A percentile compares a stretch with the other conserved stretches of the same genome.
These are phyloP conservation scores for Nicotiana sylvestris DNA, from an alignment of 257 asterid genomes.

Conservation along the genomic window DNA sequence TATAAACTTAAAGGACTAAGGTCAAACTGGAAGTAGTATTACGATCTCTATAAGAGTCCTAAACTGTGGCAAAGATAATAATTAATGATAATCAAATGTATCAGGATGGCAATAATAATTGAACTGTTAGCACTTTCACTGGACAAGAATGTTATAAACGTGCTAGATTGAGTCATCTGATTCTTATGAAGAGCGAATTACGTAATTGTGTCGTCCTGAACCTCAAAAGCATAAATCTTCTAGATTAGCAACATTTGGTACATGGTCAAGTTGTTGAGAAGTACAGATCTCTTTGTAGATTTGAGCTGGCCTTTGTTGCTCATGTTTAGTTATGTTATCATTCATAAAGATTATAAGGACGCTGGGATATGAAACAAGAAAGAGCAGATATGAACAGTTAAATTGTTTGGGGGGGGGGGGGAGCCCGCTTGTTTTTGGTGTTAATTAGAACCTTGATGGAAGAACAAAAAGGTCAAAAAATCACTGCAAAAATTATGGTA, in stretches of 20 bases:
- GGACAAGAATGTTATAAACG: background rate
- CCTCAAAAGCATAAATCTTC: background rate
- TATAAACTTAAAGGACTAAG: background rate
- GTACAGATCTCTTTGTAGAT: background rate
- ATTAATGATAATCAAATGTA: background rate
- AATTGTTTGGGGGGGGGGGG: background rate
- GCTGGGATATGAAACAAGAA: background rate
- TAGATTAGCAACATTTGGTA: background rate
- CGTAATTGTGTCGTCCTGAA: background rate
- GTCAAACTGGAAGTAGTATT: background rate
- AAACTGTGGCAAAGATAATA: background rate
- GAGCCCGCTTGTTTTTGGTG: background rate
- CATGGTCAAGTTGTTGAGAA: background rate
- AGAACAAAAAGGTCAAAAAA: background rate
- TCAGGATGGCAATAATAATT: background rate
- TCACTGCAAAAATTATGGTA: background rate
- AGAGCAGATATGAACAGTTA: background rate
- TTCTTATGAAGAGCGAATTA: background rate
- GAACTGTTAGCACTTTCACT: background rate
- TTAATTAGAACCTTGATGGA: background rate
- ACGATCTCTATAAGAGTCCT: background rate
- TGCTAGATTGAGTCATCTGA: background rate
- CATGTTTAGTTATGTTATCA: background rate
- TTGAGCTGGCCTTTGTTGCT: background rate
- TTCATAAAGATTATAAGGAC: background rate